Evolutionary conservation across 768 basidiomycete genomes (phyloP), one percentile per base, ranked within the genome.

Genomic region (Xerocomellus intermedius): DNA sequence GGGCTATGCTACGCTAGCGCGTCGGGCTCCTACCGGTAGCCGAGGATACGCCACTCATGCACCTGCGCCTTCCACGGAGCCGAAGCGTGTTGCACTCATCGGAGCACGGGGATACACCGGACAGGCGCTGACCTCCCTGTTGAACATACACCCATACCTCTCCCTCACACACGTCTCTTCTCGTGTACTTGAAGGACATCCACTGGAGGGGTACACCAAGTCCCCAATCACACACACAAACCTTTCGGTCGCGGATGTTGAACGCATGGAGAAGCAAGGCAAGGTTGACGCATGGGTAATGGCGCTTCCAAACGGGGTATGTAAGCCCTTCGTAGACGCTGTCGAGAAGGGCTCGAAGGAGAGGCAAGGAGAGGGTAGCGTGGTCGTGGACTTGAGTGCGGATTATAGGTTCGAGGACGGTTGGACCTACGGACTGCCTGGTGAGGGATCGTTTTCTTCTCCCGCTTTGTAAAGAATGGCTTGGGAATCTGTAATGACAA

Each of bases 201-300:
- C 86, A 21, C 76, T 99, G 45, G 79, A 86, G 19, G 86, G 84
- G 38, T 98, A 99, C 74, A 83, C 82, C 59, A 96, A 96, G 72
- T 71, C 81, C 0, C 52, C 78, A 1, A 71, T 98, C 44, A 80
- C 69, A 16, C 98, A 97, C 75, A 82, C 84, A 55, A 92, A 96
- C 73, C 79, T 99, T 16, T 87, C 86, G 0, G 69, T 79, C 10
- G 75, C 78, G 54, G 91, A 97, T 61, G 89, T 98, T 10, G 86
- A 91, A 69, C 77, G 74, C 67, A 89, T 99, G 87, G 97, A 98
- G 73, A 85, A 86, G 73, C 77, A 84, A 47, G 87, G 89, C 9
- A 89, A 89, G 65, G 93, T 99, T 17, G 96, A 99, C 67, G 96
- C 94, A 9, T 99, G 97, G 96, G 84, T 98, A 50, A 95, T 98